phyloP scores from a whole-genome alignment of 2,329 filamentous ascomycete genomes.

The Sclerotinia glacialis region DNA sequence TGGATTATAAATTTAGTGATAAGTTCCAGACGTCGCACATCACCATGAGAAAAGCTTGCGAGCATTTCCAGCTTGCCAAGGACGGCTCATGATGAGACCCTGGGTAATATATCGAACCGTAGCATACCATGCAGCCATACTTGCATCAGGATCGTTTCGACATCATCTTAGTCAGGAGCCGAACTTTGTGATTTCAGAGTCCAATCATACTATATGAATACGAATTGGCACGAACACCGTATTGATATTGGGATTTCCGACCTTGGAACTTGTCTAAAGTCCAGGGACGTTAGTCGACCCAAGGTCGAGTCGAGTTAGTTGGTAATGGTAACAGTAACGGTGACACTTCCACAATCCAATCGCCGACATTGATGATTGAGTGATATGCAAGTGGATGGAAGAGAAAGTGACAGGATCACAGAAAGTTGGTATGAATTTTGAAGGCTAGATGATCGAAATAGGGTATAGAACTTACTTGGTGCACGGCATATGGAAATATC shows the following conservation, averaged over 20 bases:
- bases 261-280: background rate
- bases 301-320: background rate
- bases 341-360: background rate
- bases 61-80: background rate
- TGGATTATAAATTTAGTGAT: background rate
- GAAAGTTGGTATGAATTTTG: background rate
- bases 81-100: background rate
- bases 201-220: background rate
- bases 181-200: background rate
- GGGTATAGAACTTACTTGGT: background rate
- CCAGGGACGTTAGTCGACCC: background rate
- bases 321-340: background rate
- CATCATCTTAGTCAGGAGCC: background rate
- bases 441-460: conserved; percentile 3
- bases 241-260: background rate
- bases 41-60: background rate
- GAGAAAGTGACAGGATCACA: background rate
- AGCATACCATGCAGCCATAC: background rate
- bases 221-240: background rate
- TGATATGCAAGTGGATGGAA: background rate
- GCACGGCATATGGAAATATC: background rate
- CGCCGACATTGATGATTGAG: background rate
- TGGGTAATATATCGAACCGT: background rate
- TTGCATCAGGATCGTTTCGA: background rate
- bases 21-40: background rate